Percentiles rank a stretch among this genome's conserved stretches.
phyloP scores from a whole-genome alignment of 2,329 filamentous ascomycete species.

The Cladophialophora chaetospira region DNA sequence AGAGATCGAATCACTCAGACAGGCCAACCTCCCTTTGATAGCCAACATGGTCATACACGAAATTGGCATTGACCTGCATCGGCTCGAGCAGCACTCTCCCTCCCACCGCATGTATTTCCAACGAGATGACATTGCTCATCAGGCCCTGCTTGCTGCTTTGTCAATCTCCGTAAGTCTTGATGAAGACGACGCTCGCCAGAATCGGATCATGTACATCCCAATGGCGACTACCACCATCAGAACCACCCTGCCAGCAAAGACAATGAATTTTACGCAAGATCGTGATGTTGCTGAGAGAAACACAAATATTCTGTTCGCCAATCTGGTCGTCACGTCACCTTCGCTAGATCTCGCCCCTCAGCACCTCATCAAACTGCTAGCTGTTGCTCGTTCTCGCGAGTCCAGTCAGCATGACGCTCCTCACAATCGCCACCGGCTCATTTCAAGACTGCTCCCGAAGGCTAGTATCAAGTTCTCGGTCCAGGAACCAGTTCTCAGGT shows the following conservation, averaged over 20 bases:
- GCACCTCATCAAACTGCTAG: constrained; percentile 82
- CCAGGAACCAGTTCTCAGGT: constrained; percentile 91
- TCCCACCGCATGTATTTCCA: constrained; percentile 99
- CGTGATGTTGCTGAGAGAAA: constrained; percentile 78
- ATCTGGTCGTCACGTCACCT: constrained; percentile 92
- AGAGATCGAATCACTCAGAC: constrained; percentile 68
- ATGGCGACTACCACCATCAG: constrained; percentile 96
- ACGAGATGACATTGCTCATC: constrained; percentile 87
- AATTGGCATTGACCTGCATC: constrained; percentile 86
- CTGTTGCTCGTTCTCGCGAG: constrained; percentile 63
- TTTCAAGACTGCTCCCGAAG: constrained; percentile 91
- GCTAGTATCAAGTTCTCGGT: constrained; percentile 93
- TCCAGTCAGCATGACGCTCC: constrained; percentile 47
- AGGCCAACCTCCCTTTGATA: constrained; percentile 69
- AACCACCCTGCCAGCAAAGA: constrained; percentile 92
- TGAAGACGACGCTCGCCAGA: constrained; percentile 81
- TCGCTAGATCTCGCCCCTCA: constrained; percentile 91
- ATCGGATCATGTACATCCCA: constrained; percentile 87
- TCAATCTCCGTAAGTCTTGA: constrained; percentile 91
- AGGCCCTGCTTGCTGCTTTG: constrained; percentile 86
- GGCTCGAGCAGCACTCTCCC: constrained; percentile 87
- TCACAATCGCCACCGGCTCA: constrained; percentile 62
- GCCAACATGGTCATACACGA: constrained; percentile 95
- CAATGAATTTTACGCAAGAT: constrained; percentile 74
- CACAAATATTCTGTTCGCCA: constrained; percentile 93